These are phyloP conservation scores for Heritiera littoralis DNA, from an alignment of 345 rosid species.

Conservation along the genomic window DNA sequence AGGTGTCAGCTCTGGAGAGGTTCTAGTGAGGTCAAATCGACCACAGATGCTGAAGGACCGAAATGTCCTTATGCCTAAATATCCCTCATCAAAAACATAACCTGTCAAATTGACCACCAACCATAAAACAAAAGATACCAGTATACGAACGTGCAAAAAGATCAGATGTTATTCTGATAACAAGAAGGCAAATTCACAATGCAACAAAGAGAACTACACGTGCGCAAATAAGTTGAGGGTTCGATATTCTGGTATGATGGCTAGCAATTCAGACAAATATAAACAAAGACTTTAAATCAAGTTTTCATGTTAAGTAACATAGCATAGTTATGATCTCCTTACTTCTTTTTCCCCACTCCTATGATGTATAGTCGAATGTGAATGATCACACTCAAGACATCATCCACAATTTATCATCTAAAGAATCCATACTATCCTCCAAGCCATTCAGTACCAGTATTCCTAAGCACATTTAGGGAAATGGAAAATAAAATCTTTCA, in stretches of 20 bases:
- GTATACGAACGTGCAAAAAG: neutral
- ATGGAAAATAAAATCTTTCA: neutral
- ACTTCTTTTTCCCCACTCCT: neutral
- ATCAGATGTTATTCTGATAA: neutral
- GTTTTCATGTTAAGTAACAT: neutral
- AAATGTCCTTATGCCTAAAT: too few species aligned
- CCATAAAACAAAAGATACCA: neutral
- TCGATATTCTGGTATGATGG: neutral
- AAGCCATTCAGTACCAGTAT: neutral
- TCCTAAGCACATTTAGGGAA: neutral
- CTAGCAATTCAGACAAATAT: neutral
- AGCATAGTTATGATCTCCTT: neutral
- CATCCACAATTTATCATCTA: neutral
- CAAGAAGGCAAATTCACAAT: neutral
- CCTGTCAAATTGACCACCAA: conserved; percentile 40
- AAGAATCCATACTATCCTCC: neutral
- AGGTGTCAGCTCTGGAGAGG: too few species aligned
- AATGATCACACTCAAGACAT: neutral
- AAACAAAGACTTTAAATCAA: neutral
- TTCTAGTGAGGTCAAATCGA: too few species aligned
- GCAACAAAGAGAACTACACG: neutral
- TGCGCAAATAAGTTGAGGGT: neutral
- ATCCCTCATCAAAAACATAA: too few species aligned
- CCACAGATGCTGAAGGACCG: too few species aligned
- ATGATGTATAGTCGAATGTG: neutral